Conservation (phyloP, 129 eudicot species). For the Smallanthus sonchifolius region DNA sequence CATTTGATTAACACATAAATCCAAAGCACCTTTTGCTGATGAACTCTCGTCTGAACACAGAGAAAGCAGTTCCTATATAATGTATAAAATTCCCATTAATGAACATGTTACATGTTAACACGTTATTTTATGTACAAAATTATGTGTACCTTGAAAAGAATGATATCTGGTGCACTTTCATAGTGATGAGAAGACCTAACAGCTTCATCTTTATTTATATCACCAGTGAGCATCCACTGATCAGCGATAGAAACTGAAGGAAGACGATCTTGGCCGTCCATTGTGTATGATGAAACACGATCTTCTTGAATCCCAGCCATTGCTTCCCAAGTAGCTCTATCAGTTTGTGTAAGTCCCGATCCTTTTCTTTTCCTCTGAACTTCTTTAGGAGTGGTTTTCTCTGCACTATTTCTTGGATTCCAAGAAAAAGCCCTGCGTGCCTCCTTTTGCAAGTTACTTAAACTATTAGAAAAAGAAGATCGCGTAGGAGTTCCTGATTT, state of each 20-base stretch:
- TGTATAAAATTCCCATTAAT: not conserved
- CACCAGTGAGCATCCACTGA: conserved; percentile 99
- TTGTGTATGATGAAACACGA: conserved; percentile 54
- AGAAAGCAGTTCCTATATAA: conserved; percentile 73
- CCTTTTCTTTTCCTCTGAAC: conserved; percentile 85
- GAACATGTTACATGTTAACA: conserved; percentile 2
- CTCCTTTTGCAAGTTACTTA: conserved; percentile 93
- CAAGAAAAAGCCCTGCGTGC: conserved; percentile 97
- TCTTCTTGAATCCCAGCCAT: conserved; percentile 98
- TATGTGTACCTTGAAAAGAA: conserved; percentile 71
- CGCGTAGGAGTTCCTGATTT: conserved; percentile 66
- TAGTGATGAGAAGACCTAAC: conserved; percentile 90
- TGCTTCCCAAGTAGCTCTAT: conserved; percentile 92
- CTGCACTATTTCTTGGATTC: conserved; percentile 75
- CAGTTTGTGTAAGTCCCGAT: conserved; percentile 75
- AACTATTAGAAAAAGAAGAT: conserved; percentile 73
- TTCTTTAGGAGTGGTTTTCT: conserved; percentile 72
- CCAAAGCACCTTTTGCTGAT: conserved; percentile 90
- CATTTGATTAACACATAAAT: conserved; percentile 86
- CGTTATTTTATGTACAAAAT: not conserved
- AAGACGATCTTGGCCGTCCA: conserved; percentile 86
- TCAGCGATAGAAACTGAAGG: conserved; percentile 77
- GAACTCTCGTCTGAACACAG: conserved; percentile 79
- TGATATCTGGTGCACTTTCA: conserved; percentile 98
- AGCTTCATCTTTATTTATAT: conserved; percentile 68